These are phyloP conservation scores for Phaseolus coccineus DNA, from an alignment of 331 rosid species.

Conservation along the genomic window DNA sequence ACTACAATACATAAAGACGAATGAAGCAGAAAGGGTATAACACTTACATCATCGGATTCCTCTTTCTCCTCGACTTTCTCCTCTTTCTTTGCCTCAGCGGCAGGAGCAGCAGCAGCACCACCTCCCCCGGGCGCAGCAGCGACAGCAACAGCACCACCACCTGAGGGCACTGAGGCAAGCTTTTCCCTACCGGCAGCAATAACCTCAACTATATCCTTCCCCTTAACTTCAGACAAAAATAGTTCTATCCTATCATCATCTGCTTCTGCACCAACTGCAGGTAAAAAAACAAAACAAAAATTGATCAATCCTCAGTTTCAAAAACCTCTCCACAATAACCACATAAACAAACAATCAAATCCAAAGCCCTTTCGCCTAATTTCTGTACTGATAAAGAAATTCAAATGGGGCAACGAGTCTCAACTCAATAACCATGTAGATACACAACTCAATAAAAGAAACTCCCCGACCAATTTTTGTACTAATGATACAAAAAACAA, in stretches of 20 bases:
- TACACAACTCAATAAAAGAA: no score
- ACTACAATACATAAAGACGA: not conserved
- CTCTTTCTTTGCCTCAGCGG: conserved; percentile 75
- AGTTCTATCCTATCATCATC: conserved; percentile 48
- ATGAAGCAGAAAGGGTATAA: not conserved
- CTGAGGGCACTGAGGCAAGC: conserved; percentile 58
- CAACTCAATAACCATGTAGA: not conserved
- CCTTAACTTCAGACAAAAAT: conserved; percentile 54
- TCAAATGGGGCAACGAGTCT: not conserved
- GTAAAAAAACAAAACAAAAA: not conserved
- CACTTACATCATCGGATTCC: conserved; percentile 77
- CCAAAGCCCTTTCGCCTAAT: not conserved
- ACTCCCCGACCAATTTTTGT: no score
- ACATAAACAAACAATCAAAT: not conserved
- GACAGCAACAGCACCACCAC: conserved; percentile 44
- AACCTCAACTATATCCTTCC: conserved; percentile 56
- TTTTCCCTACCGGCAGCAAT: conserved; percentile 61
- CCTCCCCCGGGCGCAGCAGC: conserved; percentile 29
- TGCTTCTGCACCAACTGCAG: conserved; percentile 58
- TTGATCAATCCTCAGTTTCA: not conserved
- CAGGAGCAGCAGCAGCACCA: conserved; percentile 50
- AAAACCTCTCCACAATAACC: not conserved
- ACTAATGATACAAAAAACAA: no score
- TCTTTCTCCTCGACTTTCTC: conserved; percentile 77
- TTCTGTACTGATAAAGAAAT: not conserved